These are phyloP conservation scores for Mycena leptocephala DNA, from an alignment of 768 basidiomycete species.

Conservation along the genomic window DNA sequence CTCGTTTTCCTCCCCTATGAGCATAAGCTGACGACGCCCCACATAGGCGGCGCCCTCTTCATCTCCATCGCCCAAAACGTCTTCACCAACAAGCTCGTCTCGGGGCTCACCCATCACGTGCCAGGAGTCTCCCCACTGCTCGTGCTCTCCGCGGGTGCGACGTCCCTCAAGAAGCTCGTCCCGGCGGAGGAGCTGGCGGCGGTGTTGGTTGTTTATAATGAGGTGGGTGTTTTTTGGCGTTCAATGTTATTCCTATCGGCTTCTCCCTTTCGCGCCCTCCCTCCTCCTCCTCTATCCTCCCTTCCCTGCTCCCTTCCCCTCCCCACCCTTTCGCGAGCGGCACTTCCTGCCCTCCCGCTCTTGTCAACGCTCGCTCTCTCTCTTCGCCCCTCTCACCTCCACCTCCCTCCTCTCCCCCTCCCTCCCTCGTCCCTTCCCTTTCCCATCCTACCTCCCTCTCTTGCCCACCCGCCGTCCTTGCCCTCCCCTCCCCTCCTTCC, in stretches of 20 bases:
- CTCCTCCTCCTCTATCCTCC: not conserved
- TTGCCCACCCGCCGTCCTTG: no score
- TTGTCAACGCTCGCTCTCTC: no score
- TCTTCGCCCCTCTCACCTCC: no score
- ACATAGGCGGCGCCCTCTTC: conserved; percentile 28
- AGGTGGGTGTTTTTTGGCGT: conserved; percentile 3
- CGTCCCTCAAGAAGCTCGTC: conserved; percentile 14
- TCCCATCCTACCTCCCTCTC: no score
- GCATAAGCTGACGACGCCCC: not conserved
- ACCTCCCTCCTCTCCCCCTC: no score
- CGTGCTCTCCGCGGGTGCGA: conserved; percentile 18
- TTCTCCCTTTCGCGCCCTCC: not conserved
- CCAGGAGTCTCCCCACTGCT: conserved; percentile 22
- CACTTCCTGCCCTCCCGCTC: no score
- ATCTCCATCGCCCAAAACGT: conserved; percentile 37
- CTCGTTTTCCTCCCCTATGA: not conserved
- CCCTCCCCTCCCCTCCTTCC: no score
- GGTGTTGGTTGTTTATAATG: conserved; percentile 11
- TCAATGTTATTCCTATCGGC: not conserved
- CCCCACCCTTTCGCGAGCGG: not conserved
- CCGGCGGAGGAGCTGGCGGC: not conserved
- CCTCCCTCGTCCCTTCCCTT: no score
- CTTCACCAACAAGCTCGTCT: conserved; percentile 20
- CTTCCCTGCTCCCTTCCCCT: no score
- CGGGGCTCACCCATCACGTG: conserved; percentile 10